phyloP scores from a whole-genome alignment of 768 basidiomycete genomes.

The Termitomyces titanicus region DNA sequence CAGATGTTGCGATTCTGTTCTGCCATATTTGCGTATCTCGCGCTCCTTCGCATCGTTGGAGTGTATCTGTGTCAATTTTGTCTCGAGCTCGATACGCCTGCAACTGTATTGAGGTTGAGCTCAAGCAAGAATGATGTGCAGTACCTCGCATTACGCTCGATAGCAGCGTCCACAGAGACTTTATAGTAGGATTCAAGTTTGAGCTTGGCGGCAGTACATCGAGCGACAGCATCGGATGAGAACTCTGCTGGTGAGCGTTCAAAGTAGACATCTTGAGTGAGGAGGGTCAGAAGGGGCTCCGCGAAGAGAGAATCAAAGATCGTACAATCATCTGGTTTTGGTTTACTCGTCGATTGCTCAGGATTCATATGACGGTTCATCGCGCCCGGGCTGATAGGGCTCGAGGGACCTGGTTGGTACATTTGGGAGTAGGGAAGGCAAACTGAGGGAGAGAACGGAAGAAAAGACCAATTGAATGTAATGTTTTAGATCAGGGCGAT shows the following conservation, averaged over 20 bases:
- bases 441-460: conserved; percentile 5
- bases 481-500: conserved; percentile 15
- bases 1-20: conserved; percentile 85
- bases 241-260: conserved; percentile 81
- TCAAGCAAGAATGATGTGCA: background rate
- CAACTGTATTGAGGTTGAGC: background rate
- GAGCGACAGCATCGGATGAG: conserved; percentile 83
- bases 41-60: conserved; percentile 83
- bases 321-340: conserved; percentile 44
- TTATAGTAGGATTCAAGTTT: conserved; percentile 99
- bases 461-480: conserved; percentile 11
- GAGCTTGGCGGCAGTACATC: conserved; percentile 90
- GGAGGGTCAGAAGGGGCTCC: conserved; percentile 5
- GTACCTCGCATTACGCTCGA: conserved; percentile 91
- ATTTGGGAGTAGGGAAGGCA: conserved; percentile 15
- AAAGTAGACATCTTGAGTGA: conserved; percentile 88
- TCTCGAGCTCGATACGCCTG: conserved; percentile 89
- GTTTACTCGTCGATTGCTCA: conserved; percentile 33
- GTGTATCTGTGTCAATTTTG: conserved; percentile 71
- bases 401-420: conserved; percentile 39
- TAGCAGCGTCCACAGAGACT: conserved; percentile 94
- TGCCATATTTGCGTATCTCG: conserved; percentile 82
- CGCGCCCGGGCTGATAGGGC: conserved; percentile 22
- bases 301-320: conserved; percentile 1
- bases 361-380: conserved; percentile 30